Evolutionary conservation across 306 rosid genomes (phyloP).

Genomic region (Lotus japonicus): DNA sequence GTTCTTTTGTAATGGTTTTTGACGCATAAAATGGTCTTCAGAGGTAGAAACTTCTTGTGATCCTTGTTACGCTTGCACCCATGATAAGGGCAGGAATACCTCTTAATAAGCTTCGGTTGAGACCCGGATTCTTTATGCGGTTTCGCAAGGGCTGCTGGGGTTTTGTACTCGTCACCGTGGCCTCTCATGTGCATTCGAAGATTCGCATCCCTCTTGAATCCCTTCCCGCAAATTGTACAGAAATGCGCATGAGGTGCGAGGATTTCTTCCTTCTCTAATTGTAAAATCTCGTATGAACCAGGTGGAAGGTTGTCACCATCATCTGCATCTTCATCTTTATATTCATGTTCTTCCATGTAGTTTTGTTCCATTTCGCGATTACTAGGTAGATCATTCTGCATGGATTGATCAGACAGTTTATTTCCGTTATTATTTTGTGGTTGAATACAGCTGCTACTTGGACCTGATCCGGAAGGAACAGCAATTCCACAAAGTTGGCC

Average conservation of each 20-base stretch:
- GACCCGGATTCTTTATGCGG: constrained; percentile 56
- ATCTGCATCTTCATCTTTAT: constrained; percentile 70
- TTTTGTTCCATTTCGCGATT: constrained; percentile 37
- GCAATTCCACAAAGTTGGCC: constrained; percentile 32
- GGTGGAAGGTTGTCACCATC: constrained; percentile 78
- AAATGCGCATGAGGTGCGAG: constrained; percentile 90
- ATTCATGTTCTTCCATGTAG: constrained; percentile 58
- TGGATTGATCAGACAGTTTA: constrained; percentile 38
- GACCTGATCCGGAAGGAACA: constrained; percentile 32
- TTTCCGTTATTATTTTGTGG: constrained; percentile 26
- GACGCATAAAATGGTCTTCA: constrained; percentile 83
- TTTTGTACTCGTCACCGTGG: too few relatives aligned
- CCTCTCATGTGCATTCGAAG: too few relatives aligned
- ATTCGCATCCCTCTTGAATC: too few relatives aligned
- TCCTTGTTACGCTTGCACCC: constrained; percentile 93
- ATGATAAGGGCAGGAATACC: constrained; percentile 77
- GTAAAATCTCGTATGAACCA: constrained; percentile 77
- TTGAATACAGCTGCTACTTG: constrained; percentile 13
- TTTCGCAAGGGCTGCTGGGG: constrained; percentile 73
- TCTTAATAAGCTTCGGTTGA: constrained; percentile 51
- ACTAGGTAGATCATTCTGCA: constrained; percentile 27
- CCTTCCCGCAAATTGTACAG: constrained; percentile 20
- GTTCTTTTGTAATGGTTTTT: constrained; percentile 92
- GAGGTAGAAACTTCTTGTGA: constrained; percentile 78
- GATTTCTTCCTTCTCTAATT: constrained; percentile 83